These are phyloP conservation scores for Phialemoniopsis sp. DNA, from an alignment of 2,329 filamentous ascomycete genomes.

Conservation along the genomic window DNA sequence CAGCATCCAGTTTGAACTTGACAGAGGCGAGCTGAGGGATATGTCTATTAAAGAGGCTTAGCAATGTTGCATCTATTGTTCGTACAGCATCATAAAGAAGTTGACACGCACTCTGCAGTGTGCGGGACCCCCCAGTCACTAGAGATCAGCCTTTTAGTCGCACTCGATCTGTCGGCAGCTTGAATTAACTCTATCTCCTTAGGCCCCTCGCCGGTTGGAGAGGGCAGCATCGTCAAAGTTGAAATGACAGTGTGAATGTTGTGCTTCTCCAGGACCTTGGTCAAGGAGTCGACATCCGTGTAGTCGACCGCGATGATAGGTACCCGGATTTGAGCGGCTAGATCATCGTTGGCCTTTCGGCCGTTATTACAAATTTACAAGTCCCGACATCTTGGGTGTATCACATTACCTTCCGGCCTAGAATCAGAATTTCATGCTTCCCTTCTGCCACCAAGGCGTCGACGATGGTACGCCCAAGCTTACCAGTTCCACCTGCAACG, in stretches of 20 bases:
- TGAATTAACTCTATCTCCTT: slow-evolving; percentile 37
- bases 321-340: slow-evolving; percentile 15
- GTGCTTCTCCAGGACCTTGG: slow-evolving; percentile 22
- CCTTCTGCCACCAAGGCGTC: slow-evolving; percentile 29
- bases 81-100: no score
- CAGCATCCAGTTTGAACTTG: no score
- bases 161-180: slow-evolving; percentile 30
- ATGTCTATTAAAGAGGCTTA: no score
- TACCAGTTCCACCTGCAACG: slow-evolving; percentile 7
- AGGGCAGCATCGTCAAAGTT: slow-evolving; percentile 25
- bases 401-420: slow-evolving; percentile 31
- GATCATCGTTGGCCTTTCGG: slow-evolving; percentile 1
- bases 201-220: slow-evolving; percentile 16
- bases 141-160: slow-evolving; percentile 34
- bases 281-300: slow-evolving; percentile 12
- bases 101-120: slow-evolving; percentile 18
- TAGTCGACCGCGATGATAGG: slow-evolving; percentile 22
- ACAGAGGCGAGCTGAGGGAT: no score
- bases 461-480: slow-evolving; percentile 24
- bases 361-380: background rate
- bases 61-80: no score
- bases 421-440: slow-evolving; percentile 31
- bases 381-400: background rate
- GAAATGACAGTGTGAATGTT: slow-evolving; percentile 40
- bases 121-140: slow-evolving; percentile 34